Evolutionary conservation across 441 rosid genomes (phyloP).

Genomic region (Populus tomentosa): DNA sequence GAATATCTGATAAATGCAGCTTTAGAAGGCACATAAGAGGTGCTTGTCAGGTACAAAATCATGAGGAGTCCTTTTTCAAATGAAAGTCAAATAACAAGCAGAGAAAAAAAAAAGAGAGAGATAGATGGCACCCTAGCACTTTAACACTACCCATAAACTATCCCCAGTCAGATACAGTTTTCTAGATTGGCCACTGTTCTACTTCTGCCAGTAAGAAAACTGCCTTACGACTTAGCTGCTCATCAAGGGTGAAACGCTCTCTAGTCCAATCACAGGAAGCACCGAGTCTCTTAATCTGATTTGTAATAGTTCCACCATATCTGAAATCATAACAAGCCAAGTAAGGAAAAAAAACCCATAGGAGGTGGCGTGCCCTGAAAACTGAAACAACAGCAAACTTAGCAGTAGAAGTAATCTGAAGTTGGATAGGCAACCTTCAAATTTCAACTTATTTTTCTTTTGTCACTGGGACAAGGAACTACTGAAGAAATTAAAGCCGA

Average conservation of each 20-base stretch:
- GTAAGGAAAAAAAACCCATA: background rate
- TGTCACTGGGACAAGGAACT: too few species aligned
- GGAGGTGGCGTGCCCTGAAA: background rate
- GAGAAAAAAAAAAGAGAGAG: background rate
- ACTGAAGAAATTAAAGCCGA: too few species aligned
- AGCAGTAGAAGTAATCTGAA: background rate
- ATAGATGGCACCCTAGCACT: background rate
- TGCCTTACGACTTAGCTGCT: conserved; percentile 96
- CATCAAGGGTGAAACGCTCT: conserved; percentile 95
- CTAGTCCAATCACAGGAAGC: conserved; percentile 99
- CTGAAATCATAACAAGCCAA: conserved; percentile 36
- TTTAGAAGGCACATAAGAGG: background rate
- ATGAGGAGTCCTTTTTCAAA: background rate
- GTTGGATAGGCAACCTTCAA: background rate
- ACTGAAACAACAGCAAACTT: background rate
- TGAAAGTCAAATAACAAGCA: background rate
- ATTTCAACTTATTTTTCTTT: too few species aligned
- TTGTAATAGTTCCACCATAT: conserved; percentile 91
- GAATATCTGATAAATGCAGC: background rate
- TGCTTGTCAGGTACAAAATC: background rate
- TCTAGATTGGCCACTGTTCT: conserved; percentile 15
- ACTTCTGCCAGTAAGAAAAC: conserved; percentile 40
- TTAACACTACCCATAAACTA: conserved; percentile 4
- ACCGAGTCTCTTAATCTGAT: conserved; percentile 94
- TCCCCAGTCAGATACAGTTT: conserved; percentile 6